Conservation (phyloP, 345 rosid genomes). For the Combretum micranthum region DNA sequence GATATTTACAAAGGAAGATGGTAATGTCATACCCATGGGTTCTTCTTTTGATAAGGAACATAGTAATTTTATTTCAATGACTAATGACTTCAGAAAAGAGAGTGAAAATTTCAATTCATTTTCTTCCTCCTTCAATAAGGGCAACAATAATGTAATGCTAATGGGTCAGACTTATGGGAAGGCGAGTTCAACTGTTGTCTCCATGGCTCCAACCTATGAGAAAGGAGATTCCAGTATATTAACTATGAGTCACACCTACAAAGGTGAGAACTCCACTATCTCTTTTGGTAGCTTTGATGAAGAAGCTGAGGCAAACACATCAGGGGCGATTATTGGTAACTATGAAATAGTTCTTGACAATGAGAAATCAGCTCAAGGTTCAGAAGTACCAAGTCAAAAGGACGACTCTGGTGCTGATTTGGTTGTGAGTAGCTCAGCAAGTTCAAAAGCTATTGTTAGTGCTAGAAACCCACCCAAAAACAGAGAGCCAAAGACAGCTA, state of each 20-base stretch:
- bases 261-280: conserved; percentile 28
- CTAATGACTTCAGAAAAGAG: conserved; percentile 20
- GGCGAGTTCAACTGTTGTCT: conserved; percentile 15
- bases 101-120: conserved; percentile 30
- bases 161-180: conserved; percentile 20
- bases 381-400: conserved; percentile 23
- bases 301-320: conserved; percentile 32
- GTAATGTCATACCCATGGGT: conserved; percentile 26
- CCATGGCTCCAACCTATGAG: conserved; percentile 19
- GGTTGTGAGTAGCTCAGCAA: conserved; percentile 18
- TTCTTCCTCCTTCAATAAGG: conserved; percentile 25
- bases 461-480: conserved; percentile 19
- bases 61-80: conserved; percentile 26
- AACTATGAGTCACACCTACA: conserved; percentile 36
- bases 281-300: conserved; percentile 36
- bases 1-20: conserved; percentile 28
- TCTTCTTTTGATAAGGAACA: conserved; percentile 25
- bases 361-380: conserved; percentile 25
- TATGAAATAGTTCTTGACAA: conserved; percentile 29
- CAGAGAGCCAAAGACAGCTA: conserved; percentile 35
- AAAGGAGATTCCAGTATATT: conserved; percentile 30
- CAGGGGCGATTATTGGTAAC: conserved; percentile 26
- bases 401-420: conserved; percentile 20
- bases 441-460: conserved; percentile 15
- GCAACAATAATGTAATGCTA: conserved; percentile 21